Evolutionary conservation across 352 stramenopile species (phyloP).

Genomic region (Elongisporangium anandrum): DNA sequence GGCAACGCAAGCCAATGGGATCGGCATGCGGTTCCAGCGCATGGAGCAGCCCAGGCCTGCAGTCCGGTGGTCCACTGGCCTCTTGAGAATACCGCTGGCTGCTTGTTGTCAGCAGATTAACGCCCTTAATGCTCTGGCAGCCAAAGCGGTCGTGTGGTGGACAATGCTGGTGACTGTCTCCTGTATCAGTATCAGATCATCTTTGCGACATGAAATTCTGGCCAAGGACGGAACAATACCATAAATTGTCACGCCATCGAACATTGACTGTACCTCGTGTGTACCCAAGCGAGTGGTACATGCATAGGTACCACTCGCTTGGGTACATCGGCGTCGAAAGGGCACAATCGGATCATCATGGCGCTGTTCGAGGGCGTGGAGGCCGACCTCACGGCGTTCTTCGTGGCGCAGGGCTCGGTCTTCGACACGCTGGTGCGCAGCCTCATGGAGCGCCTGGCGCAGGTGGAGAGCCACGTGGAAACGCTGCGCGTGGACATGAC

Average conservation of each 20-base stretch:
- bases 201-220: background rate
- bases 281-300: too few species aligned
- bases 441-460: constrained; percentile 46
- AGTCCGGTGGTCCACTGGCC: background rate
- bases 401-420: constrained; percentile 66
- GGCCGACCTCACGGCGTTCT: constrained; percentile 55
- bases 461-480: constrained; percentile 39
- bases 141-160: background rate
- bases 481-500: constrained; percentile 19
- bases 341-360: constrained; percentile 19
- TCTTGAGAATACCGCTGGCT: background rate
- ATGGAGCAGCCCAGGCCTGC: background rate
- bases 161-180: background rate
- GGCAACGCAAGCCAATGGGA: background rate
- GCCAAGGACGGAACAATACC: background rate
- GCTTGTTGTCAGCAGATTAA: background rate
- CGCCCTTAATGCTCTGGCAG: background rate
- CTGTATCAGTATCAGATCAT: background rate
- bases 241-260: too few species aligned
- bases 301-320: background rate
- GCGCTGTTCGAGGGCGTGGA: constrained; percentile 66
- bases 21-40: background rate
- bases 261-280: too few species aligned
- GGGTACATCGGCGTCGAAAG: background rate
- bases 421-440: constrained; percentile 54